Percentiles rank a stretch among this genome's conserved stretches.
Conservation (phyloP, 495 filamentous ascomycete species). For the Thermothielavioides terrestris region DNA sequence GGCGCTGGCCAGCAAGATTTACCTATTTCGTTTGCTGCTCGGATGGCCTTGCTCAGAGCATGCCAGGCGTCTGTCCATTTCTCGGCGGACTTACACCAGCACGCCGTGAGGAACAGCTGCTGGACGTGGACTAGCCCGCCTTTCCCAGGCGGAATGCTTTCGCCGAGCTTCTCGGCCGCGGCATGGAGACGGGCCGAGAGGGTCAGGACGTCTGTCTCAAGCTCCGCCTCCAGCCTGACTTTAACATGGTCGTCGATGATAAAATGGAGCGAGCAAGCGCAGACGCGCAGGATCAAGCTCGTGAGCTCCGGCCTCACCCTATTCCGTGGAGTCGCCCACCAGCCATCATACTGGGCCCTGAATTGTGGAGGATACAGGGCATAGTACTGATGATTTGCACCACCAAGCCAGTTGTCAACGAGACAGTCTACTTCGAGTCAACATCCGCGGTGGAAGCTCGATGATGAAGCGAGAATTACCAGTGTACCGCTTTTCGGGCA, state of each 20-base stretch:
- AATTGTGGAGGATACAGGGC: slow-evolving; percentile 42
- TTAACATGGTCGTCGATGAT: slow-evolving; percentile 27
- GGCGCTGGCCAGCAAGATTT: not conserved
- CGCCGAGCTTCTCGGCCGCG: slow-evolving; percentile 38
- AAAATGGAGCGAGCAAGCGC: slow-evolving; percentile 42
- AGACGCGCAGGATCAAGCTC: slow-evolving; percentile 44
- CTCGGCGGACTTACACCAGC: slow-evolving; percentile 46
- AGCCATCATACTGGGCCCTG: slow-evolving; percentile 38
- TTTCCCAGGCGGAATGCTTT: slow-evolving; percentile 38
- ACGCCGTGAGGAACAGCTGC: slow-evolving; percentile 43
- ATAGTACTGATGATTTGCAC: slow-evolving; percentile 44
- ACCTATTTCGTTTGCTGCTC: slow-evolving; percentile 47
- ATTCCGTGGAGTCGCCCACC: slow-evolving; percentile 36
- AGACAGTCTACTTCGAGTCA: slow-evolving; percentile 39
- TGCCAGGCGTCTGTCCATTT: slow-evolving; percentile 48
- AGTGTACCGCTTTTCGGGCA: slow-evolving; percentile 24
- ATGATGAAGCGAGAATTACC: slow-evolving; percentile 13
- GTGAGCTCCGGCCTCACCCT: slow-evolving; percentile 38
- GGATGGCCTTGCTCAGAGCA: slow-evolving; percentile 35
- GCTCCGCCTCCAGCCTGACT: slow-evolving; percentile 39
- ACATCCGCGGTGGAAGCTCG: not conserved
- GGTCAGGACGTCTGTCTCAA: slow-evolving; percentile 30
- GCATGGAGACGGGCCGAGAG: slow-evolving; percentile 36
- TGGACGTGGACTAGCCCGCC: slow-evolving; percentile 43
- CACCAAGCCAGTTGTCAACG: slow-evolving; percentile 40